Conservation (phyloP, 306 rosid species). For the Cucurbita maxima region DNA sequence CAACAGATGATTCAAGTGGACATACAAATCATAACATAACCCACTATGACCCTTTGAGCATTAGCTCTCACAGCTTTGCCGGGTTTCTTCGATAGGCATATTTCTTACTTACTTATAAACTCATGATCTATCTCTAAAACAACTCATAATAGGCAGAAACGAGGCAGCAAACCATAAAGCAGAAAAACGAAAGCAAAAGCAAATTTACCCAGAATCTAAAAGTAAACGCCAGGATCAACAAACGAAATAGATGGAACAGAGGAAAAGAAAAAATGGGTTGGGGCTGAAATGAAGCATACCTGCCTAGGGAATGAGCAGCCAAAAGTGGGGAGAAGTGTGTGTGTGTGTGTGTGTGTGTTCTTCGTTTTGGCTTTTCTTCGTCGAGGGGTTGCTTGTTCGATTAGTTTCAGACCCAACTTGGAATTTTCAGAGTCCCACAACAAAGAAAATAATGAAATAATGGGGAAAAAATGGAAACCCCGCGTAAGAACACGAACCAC, state of each 20-base stretch:
- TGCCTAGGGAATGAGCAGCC: background rate
- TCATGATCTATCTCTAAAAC: too few species aligned
- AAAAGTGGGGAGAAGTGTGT: background rate
- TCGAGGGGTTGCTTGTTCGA: background rate
- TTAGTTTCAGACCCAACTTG: background rate
- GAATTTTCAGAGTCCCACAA: background rate
- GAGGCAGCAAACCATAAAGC: background rate
- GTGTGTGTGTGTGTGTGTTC: background rate
- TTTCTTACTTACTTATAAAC: too few species aligned
- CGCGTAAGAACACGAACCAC: background rate
- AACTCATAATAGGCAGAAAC: too few species aligned
- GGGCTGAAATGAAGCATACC: background rate
- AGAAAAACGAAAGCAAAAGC: background rate
- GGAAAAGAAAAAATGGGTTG: background rate
- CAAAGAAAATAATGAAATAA: background rate
- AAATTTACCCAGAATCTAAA: background rate
- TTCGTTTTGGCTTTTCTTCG: background rate
- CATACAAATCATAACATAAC: background rate
- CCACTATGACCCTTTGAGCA: too few species aligned
- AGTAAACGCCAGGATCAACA: background rate
- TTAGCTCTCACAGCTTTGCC: too few species aligned
- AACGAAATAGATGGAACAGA: background rate
- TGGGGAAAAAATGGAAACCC: background rate
- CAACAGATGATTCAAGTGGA: background rate
- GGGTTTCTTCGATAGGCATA: too few species aligned